A percentile compares a stretch with the other conserved stretches of the same genome.
phyloP scores from a whole-genome alignment of 129 eudicot genomes.

The Kitagawia praeruptora region DNA sequence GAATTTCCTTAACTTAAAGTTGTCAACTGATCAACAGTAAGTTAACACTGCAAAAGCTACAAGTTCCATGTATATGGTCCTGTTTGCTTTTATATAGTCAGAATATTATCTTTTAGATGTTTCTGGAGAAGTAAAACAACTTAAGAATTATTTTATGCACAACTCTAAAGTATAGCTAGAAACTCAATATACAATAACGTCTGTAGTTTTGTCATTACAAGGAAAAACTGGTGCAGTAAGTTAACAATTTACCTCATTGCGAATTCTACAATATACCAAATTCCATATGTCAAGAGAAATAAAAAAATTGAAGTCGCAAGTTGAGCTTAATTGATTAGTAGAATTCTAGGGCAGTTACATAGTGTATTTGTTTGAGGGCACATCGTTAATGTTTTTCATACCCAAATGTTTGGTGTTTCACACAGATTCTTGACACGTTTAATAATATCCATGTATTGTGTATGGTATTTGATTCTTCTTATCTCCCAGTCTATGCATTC shows the following conservation, averaged over 20 bases:
- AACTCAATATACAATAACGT: background rate
- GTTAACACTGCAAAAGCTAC: background rate
- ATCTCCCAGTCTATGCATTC: slow-evolving; percentile 10
- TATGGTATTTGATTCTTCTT: background rate
- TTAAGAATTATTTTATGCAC: background rate
- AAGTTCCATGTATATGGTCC: background rate
- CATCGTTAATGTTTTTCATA: background rate
- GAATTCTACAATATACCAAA: background rate
- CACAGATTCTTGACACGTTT: background rate
- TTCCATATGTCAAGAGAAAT: background rate
- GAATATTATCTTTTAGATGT: background rate
- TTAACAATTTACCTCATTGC: background rate
- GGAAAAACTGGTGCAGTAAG: background rate
- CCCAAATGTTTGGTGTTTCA: background rate
- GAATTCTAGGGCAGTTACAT: background rate
- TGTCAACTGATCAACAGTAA: background rate
- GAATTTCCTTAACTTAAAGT: background rate
- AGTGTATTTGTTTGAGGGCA: background rate
- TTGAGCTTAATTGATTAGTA: background rate
- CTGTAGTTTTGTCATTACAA: background rate
- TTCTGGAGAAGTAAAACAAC: background rate
- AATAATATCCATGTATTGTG: background rate
- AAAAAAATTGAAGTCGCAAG: background rate
- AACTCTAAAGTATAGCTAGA: background rate
- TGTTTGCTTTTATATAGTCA: background rate